Conservation (phyloP, 2,329 filamentous ascomycete species). For the Microdochium bolleyi region DNA sequence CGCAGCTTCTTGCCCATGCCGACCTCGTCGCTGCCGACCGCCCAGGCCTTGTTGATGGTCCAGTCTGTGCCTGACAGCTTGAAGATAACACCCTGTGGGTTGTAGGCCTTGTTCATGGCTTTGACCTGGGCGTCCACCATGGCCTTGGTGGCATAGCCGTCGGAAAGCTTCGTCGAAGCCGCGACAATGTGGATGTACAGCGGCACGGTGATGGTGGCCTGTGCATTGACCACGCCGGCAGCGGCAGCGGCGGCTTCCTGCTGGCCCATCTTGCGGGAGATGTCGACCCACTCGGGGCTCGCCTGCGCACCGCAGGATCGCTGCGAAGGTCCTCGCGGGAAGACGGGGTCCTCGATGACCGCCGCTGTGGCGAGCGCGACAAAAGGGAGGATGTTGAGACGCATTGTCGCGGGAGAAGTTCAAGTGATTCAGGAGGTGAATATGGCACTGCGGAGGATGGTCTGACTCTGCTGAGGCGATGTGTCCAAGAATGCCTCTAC, state of each 20-base stretch:
- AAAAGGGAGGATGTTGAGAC: background rate
- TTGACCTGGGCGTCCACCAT: constrained; percentile 1
- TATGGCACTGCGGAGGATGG: background rate
- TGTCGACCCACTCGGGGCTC: background rate
- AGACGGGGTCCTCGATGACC: background rate
- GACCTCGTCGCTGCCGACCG: background rate
- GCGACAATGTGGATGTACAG: constrained; percentile 1
- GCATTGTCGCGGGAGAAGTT: background rate
- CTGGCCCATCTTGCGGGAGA: background rate
- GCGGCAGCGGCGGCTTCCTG: background rate
- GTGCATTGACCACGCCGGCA: background rate
- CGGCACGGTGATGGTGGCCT: constrained; percentile 1
- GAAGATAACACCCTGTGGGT: constrained; percentile 1
- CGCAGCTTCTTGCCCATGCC: background rate
- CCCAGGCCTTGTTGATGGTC: constrained; percentile 1
- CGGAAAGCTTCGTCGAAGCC: background rate
- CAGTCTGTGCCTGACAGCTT: background rate
- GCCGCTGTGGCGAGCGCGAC: background rate
- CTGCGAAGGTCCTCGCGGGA: background rate
- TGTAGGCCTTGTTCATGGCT: constrained; percentile 1
- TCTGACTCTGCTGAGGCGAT: background rate
- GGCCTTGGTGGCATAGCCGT: background rate
- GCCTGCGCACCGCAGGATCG: background rate
- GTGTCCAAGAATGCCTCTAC: no score
- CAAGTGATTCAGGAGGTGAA: background rate